Evolutionary conservation across 805 yeast genomes (phyloP), one percentile per base, ranked within the genome.

Genomic region (Metschnikowia shivogae): DNA sequence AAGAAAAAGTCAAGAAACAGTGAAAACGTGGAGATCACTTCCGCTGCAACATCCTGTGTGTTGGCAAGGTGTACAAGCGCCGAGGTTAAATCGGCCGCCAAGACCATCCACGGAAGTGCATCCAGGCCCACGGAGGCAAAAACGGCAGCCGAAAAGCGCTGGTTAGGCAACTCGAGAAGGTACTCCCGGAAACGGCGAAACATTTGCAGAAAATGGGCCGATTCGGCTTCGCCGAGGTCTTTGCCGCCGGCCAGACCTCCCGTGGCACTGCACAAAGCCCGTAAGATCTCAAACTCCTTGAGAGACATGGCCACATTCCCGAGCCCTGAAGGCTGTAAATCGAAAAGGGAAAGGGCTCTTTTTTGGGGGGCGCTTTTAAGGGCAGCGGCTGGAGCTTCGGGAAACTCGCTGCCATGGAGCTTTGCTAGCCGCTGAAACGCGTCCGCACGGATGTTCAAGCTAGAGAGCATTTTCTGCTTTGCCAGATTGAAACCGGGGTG

Each of bases 231-330:
- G 8, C 8, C 26, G 8, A 6, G 9, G 72, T 64, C 24, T 67
- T 67, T 11, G 41, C 29, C 6, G 12, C 10, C 14, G 19, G 39
- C 13, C 8, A 7, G 26, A 22, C 3, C 26, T 22, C 30, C 36
- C 5, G 52, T 44, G n/a, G 57, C 55, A 26, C 41, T 54, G 48
- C 84, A 78, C 24, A 84, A 61, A 0, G 88, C 85, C 36, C 76
- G 52, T 47, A 83, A 64, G 5, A 76, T 73, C 50, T 83, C 86
- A 46, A 71, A 69, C 57, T 81, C 85, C 46, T 73, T 76, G 33
- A 70, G 62, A 1, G 78, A 63, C 47, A 78, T 67, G 12, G 78
- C 76, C 13, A 74, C 71, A 4, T 28, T 10, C 2, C 22, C 35
- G 10, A 42, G 31, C 3, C 29, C 10, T 32, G 36, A 12, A 8